Percentiles rank a stretch among this genome's conserved stretches.
Evolutionary conservation across 73 alveolate species (phyloP).

Genomic region (Paraurostyla sp.): DNA sequence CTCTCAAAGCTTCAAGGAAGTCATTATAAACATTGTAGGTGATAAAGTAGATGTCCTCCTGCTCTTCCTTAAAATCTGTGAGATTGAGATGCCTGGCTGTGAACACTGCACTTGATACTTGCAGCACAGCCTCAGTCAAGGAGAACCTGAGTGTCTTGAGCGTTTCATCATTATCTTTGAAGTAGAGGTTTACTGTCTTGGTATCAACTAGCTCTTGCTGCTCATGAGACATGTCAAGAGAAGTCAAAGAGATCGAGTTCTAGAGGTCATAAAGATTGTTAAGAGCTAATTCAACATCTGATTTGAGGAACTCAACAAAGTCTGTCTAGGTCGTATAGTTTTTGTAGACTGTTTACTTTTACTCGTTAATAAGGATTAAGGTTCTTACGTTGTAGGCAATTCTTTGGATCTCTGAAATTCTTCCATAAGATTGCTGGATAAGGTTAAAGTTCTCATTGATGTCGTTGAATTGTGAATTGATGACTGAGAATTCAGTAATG

Average conservation of each 20-base stretch:
- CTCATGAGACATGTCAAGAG: slow-evolving; percentile 18
- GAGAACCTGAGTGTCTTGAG: slow-evolving; percentile 59
- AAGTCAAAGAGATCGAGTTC: slow-evolving; percentile 31
- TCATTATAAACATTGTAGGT: slow-evolving; percentile 64
- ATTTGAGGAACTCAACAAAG: neutral
- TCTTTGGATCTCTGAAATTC: slow-evolving; percentile 62
- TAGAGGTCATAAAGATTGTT: slow-evolving; percentile 50
- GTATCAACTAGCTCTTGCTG: slow-evolving; percentile 2
- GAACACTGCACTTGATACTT: slow-evolving; percentile 60
- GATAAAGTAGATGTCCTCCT: slow-evolving; percentile 61
- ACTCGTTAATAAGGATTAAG: slow-evolving; percentile 53
- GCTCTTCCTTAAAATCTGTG: slow-evolving; percentile 33
- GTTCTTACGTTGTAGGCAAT: slow-evolving; percentile 58
- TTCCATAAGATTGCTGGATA: slow-evolving; percentile 47
- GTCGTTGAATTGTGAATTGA: slow-evolving; percentile 32
- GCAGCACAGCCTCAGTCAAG: slow-evolving; percentile 62
- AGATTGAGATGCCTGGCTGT: slow-evolving; percentile 55
- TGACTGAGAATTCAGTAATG: slow-evolving; percentile 51
- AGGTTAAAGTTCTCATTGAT: slow-evolving; percentile 63
- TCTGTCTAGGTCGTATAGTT: slow-evolving; percentile 34
- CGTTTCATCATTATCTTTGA: slow-evolving; percentile 58
- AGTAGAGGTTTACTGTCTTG: slow-evolving; percentile 49
- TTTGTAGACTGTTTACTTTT: neutral
- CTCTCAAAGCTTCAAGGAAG: slow-evolving; percentile 39
- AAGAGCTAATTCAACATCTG: slow-evolving; percentile 50